A percentile compares a stretch with the other conserved stretches of the same genome.
Conservation (phyloP, 129 eudicot genomes). For the Saussurea involucrata region DNA sequence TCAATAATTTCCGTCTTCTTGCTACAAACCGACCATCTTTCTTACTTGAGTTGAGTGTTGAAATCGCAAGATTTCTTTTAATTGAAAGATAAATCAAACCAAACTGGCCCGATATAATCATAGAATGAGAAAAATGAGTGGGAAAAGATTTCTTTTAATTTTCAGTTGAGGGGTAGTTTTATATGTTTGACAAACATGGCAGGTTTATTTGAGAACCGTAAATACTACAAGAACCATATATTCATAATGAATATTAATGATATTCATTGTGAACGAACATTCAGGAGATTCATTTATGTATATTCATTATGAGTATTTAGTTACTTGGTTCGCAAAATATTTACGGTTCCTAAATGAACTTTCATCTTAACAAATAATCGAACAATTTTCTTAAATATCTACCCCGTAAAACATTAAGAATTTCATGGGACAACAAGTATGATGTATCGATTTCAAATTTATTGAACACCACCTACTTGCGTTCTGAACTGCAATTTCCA, state of each 20-base stretch:
- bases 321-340: background rate
- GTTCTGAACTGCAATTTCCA: background rate
- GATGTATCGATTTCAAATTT: background rate
- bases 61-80: background rate
- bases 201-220: too few species aligned
- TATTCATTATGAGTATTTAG: background rate
- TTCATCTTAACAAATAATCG: background rate
- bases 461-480: background rate
- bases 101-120: background rate
- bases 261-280: too few species aligned
- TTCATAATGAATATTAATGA: background rate
- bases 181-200: too few species aligned
- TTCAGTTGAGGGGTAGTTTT: too few species aligned
- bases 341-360: background rate
- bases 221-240: background rate
- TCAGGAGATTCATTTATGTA: background rate
- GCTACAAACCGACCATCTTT: background rate
- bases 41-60: too few species aligned
- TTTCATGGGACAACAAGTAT: background rate
- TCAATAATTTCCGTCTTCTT: background rate
- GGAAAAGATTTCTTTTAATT: too few species aligned
- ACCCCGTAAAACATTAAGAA: background rate
- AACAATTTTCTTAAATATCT: background rate
- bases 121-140: too few species aligned
- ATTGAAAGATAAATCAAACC: background rate